phyloP scores from a whole-genome alignment of 2,329 filamentous ascomycete genomes.

The Hypoxylon sp. region DNA sequence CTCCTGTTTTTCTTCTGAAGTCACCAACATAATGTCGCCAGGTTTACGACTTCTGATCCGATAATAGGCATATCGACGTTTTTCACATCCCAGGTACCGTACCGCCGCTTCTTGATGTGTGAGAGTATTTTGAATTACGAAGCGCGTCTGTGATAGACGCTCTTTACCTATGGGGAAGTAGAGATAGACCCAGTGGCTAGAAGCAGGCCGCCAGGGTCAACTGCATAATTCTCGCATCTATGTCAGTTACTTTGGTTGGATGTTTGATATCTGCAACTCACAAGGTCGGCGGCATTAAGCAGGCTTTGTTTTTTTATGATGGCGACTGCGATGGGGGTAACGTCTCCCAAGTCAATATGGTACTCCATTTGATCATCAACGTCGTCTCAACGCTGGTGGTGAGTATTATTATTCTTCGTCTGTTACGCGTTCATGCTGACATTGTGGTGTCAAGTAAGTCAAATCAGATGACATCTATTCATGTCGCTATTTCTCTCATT shows the following conservation, averaged over 20 bases:
- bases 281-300: constrained; percentile 19
- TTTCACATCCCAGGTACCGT: not conserved
- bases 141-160: constrained; percentile 20
- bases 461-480: not conserved
- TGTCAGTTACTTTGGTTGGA: constrained; percentile 29
- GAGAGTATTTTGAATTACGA: not conserved
- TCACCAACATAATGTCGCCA: not conserved
- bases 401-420: constrained; percentile 13
- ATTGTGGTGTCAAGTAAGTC: constrained; percentile 18
- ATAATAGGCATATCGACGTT: not conserved
- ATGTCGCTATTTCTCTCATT: not conserved
- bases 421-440: constrained; percentile 11
- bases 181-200: constrained; percentile 32
- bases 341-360: constrained; percentile 25
- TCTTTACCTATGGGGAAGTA: constrained; percentile 14
- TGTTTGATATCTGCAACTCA: constrained; percentile 25
- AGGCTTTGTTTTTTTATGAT: constrained; percentile 38
- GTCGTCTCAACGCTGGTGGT: constrained; percentile 43
- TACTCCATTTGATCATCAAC: constrained; percentile 42
- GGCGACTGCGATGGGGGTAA: constrained; percentile 33
- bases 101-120: not conserved
- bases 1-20: not conserved
- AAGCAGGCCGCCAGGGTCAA: constrained; percentile 41
- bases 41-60: not conserved
- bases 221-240: constrained; percentile 34